Percentiles rank a stretch among this genome's conserved stretches.
These are phyloP conservation scores for Pseudogymnoascus sp. DNA, from an alignment of 2,329 filamentous ascomycete genomes.

Conservation along the genomic window DNA sequence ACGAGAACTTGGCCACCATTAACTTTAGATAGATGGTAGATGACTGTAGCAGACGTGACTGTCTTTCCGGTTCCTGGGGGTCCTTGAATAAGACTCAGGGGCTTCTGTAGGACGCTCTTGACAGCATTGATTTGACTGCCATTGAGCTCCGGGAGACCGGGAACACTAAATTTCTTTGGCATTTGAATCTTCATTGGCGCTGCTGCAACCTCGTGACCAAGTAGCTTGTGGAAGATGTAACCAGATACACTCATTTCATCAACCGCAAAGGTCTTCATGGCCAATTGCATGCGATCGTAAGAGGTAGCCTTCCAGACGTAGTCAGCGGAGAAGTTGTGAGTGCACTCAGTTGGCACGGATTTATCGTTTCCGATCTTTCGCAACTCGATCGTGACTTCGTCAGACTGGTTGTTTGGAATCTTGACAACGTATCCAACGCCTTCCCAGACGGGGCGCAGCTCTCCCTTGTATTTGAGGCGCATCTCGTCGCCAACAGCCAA, in stretches of 20 bases:
- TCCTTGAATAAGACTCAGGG: slow-evolving; percentile 90
- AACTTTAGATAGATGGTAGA: slow-evolving; percentile 93
- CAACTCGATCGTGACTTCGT: slow-evolving; percentile 92
- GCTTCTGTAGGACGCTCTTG: slow-evolving; percentile 87
- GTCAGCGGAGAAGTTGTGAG: slow-evolving; percentile 95
- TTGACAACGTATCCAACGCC: slow-evolving; percentile 98
- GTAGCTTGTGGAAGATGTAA: slow-evolving; percentile 94
- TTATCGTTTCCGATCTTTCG: slow-evolving; percentile 94
- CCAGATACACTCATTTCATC: slow-evolving; percentile 98
- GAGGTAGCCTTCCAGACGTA: slow-evolving; percentile 99
- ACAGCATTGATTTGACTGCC: slow-evolving; percentile 93
- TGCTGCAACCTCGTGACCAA: slow-evolving; percentile 89
- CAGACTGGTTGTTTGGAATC: slow-evolving; percentile 97
- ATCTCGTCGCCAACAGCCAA: slow-evolving; percentile 97
- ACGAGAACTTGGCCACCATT: slow-evolving; percentile 92
- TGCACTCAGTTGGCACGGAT: slow-evolving; percentile 89
- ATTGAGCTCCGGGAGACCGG: slow-evolving; percentile 89
- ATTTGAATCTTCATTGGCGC: slow-evolving; percentile 93
- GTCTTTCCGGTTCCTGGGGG: slow-evolving; percentile 97
- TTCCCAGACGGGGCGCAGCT: slow-evolving; percentile 87
- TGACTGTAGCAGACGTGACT: slow-evolving; percentile 96
- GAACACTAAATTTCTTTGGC: slow-evolving; percentile 94
- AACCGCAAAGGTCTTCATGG: slow-evolving; percentile 98
- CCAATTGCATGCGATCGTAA: slow-evolving; percentile 97
- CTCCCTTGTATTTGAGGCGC: slow-evolving; percentile 92